Base-by-base conservation (phyloP, 2,329 filamentous ascomycete genomes). In the Fusarium cyanostomum region DNA sequence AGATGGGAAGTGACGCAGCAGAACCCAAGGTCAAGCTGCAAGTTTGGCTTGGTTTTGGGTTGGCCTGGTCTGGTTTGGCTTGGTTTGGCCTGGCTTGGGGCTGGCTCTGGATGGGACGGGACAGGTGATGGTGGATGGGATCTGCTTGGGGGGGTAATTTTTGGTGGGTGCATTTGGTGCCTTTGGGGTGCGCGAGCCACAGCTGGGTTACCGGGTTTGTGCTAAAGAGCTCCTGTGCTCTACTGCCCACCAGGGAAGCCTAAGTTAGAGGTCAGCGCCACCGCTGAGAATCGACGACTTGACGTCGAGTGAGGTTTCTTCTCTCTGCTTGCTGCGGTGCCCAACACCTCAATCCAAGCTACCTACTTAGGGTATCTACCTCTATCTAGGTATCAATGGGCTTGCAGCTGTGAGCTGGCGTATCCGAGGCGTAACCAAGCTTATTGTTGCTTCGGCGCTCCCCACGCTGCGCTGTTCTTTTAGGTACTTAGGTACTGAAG, bases 1-100 rank as follows among this genome's bases (percentile, higher is more conserved):
- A 45, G 44, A 56, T 59, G 49, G 53, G 59, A 60, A 55, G 64
- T 68, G 67, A 70, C 67, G 62, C 67, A 68, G 52, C 56, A 64
- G 54, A 68, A 59, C 52, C 55, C 42, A 66, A 62, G 45, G 56
- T 50, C 57, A 56, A 63, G 63, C 42, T 65, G 56, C 64, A 56
- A 56, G 54, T 59, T 62, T 67, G 52, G 58, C 59, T 53, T 67
- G 67, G 41, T 56, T 59, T 63, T 52, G 62, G 58, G 30, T 34
- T 63, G 62, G 62, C 35, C 49, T 64, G 56, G 33, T 39, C 34
- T 51, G 37, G 38, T 35, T 43, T 50, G 34, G 33, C 16, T 41
- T 56, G 59, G 46, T n/a, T 26, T 63, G 57, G 48, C 30, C 45
- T 53, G 38, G 38, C 33, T 44, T 38, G 28, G 35, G 33, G 18